phyloP scores from a whole-genome alignment of 2,329 filamentous ascomycete genomes.

The Coleophoma eucalyptorum region DNA sequence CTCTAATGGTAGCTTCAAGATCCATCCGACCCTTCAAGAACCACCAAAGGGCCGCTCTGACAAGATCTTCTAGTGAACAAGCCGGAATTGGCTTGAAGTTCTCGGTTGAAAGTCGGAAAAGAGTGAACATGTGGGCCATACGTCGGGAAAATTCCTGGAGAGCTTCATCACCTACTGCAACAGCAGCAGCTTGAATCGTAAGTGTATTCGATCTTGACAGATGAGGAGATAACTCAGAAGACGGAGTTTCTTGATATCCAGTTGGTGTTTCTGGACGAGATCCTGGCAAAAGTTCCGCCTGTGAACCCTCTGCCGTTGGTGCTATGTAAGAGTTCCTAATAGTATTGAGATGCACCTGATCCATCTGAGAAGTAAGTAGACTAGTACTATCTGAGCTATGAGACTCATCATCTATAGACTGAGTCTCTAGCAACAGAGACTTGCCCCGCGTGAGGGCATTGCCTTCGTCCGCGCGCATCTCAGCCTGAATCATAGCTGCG shows the following conservation, averaged over 20 bases:
- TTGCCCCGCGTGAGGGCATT: constrained; percentile 45
- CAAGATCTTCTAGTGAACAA: constrained; percentile 62
- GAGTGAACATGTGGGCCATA: constrained; percentile 68
- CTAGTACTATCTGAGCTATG: constrained; percentile 1
- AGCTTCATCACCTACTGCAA: constrained; percentile 49
- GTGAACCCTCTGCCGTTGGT: constrained; percentile 6
- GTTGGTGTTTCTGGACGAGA: constrained; percentile 4
- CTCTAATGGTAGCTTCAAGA: constrained; percentile 69
- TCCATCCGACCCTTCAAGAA: constrained; percentile 77
- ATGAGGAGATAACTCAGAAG: not conserved
- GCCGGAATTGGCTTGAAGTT: constrained; percentile 61
- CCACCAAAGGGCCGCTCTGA: constrained; percentile 81
- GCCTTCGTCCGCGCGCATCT: constrained; percentile 59
- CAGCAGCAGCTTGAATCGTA: constrained; percentile 18
- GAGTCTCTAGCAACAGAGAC: constrained; percentile 8
- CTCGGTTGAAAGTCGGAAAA: constrained; percentile 78
- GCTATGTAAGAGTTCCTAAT: constrained; percentile 19
- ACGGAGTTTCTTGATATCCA: not conserved
- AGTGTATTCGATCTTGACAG: constrained; percentile 12
- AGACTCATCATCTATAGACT: constrained; percentile 3
- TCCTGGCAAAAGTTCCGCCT: constrained; percentile 8
- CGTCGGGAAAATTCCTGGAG: constrained; percentile 66
- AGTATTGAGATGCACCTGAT: constrained; percentile 21
- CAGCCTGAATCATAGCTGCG: constrained; percentile 42
- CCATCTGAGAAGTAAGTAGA: constrained; percentile 12